Evolutionary conservation across 352 stramenopile species (phyloP).

Genomic region (Hyaloperonospora brassicae): DNA sequence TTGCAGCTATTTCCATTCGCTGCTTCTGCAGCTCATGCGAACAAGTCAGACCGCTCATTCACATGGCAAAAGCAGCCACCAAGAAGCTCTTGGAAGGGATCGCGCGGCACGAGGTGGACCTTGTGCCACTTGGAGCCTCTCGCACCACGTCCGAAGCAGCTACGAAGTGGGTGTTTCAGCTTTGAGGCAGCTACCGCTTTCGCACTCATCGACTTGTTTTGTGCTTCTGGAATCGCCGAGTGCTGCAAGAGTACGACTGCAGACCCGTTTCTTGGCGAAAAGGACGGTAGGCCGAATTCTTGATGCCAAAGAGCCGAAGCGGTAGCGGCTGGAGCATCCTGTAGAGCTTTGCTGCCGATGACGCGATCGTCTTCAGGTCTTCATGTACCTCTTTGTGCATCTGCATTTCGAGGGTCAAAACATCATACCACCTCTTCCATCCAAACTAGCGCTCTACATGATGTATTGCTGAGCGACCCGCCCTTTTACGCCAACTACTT

Average conservation of each 20-base stretch:
- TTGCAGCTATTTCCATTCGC: background rate
- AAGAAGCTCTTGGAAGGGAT: slow-evolving; percentile 82
- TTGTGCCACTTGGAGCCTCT: slow-evolving; percentile 69
- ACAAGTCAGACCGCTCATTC: background rate
- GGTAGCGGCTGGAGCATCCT: slow-evolving; percentile 59
- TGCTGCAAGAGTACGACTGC: slow-evolving; percentile 58
- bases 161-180: slow-evolving; percentile 49
- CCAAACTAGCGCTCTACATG: slow-evolving; percentile 39
- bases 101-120: slow-evolving; percentile 63
- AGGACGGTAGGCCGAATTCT: slow-evolving; percentile 52
- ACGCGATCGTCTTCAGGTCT: slow-evolving; percentile 3
- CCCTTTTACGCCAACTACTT: slow-evolving; percentile 27
- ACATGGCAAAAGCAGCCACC: slow-evolving; percentile 49
- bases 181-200: background rate
- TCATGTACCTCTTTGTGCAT: slow-evolving; percentile 10
- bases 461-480: slow-evolving; percentile 18
- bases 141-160: slow-evolving; percentile 72
- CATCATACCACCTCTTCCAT: slow-evolving; percentile 5
- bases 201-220: slow-evolving; percentile 2
- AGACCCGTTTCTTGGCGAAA: slow-evolving; percentile 71
- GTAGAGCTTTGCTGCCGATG: slow-evolving; percentile 14
- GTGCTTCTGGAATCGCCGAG: slow-evolving; percentile 44
- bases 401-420: slow-evolving; percentile 4
- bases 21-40: background rate
- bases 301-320: slow-evolving; percentile 65